Percentiles rank a stretch among this genome's conserved stretches.
phyloP scores from a whole-genome alignment of 2,329 filamentous ascomycete genomes.

The Capronia americana region DNA sequence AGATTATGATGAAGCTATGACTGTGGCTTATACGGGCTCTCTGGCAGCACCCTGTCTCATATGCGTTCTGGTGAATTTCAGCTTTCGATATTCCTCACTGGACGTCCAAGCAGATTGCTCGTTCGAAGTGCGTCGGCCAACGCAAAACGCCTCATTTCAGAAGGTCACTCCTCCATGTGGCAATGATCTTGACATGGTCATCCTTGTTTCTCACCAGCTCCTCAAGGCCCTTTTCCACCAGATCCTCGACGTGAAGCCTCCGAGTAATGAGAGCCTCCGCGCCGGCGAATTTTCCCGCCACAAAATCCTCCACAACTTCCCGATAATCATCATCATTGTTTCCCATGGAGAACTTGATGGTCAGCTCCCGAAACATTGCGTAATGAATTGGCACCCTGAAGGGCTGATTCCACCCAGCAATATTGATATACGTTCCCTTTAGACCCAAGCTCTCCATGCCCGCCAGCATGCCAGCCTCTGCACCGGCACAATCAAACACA shows the following conservation, averaged over 20 bases:
- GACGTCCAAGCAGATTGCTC: no score
- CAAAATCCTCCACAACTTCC: constrained; percentile 17
- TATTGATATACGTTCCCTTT: constrained; percentile 60
- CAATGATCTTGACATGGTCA: constrained; percentile 15
- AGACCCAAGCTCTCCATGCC: constrained; percentile 56
- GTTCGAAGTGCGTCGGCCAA: no score
- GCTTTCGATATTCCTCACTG: no score
- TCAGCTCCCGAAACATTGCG: constrained; percentile 6
- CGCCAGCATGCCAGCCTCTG: constrained; percentile 56
- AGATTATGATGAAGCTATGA: no score
- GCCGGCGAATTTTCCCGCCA: constrained; percentile 10
- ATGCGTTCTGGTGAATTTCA: no score
- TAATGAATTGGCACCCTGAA: constrained; percentile 40
- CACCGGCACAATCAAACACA: constrained; percentile 61
- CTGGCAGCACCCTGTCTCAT: no score
- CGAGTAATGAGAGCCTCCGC: constrained; percentile 12
- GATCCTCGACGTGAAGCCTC: constrained; percentile 9
- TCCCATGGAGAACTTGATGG: constrained; percentile 10
- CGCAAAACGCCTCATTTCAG: background rate
- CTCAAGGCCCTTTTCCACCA: constrained; percentile 9
- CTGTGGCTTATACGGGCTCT: no score
- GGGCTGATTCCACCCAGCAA: constrained; percentile 61
- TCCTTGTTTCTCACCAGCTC: constrained; percentile 15
- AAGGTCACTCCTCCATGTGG: constrained; percentile 9
- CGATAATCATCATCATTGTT: constrained; percentile 13